A percentile compares a stretch with the other conserved stretches of the same genome.
Evolutionary conservation across 1,284 basidiomycete species (phyloP).

Genomic region (Thelephora terrestris): DNA sequence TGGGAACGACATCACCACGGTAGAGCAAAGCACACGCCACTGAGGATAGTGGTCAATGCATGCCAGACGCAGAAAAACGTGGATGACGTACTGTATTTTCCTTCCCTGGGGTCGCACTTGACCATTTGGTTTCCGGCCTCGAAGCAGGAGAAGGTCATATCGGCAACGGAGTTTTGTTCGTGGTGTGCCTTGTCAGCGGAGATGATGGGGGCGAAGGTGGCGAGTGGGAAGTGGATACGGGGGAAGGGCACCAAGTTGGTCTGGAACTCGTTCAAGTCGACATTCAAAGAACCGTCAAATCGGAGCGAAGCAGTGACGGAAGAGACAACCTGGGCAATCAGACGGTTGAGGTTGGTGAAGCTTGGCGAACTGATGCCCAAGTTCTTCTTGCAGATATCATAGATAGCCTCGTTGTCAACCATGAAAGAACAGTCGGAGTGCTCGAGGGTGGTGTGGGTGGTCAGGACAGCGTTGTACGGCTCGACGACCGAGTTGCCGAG

Average conservation of each 20-base stretch:
- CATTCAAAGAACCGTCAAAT: constrained; percentile 75
- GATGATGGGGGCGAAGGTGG: constrained; percentile 86
- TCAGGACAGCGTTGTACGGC: constrained; percentile 98
- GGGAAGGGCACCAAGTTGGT: constrained; percentile 72
- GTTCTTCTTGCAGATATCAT: constrained; percentile 93
- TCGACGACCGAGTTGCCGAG: constrained; percentile 97
- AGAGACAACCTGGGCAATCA: constrained; percentile 87
- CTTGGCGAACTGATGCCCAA: constrained; percentile 72
- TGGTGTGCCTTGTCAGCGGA: constrained; percentile 74
- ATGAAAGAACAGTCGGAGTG: constrained; percentile 99
- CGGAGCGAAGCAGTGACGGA: constrained; percentile 78
- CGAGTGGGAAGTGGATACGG: constrained; percentile 89
- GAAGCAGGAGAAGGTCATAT: constrained; percentile 93
- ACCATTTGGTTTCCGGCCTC: constrained; percentile 92
- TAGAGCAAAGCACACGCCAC: constrained; percentile 71
- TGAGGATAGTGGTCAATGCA: constrained; percentile 16
- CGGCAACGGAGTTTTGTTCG: constrained; percentile 88
- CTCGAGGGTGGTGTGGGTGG: constrained; percentile 98
- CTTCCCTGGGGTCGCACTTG: constrained; percentile 71
- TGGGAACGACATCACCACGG: constrained; percentile 85
- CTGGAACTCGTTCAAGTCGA: constrained; percentile 81
- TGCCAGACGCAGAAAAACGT: background rate
- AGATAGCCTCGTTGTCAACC: constrained; percentile 94
- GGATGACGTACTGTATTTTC: constrained; percentile 67
- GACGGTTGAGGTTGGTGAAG: constrained; percentile 82